phyloP scores from a whole-genome alignment of 148 eudicot genomes.

The Simmondsia chinensis region DNA sequence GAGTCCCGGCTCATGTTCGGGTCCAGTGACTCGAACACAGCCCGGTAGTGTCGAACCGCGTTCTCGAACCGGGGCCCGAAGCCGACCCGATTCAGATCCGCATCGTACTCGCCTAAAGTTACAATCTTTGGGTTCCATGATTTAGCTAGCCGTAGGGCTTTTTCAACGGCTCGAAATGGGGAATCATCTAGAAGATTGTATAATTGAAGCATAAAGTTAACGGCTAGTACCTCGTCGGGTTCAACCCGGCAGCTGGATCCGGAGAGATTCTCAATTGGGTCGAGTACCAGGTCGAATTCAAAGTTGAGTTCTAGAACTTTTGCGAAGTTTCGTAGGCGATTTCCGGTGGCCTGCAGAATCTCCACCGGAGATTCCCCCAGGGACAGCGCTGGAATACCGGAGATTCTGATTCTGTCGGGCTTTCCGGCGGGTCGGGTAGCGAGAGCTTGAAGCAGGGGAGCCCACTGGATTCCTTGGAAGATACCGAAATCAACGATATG shows the following conservation, averaged over 20 bases:
- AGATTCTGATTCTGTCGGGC: conserved; percentile 57
- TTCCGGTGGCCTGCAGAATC: conserved; percentile 53
- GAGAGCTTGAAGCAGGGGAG: conserved; percentile 75
- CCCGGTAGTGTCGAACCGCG: conserved; percentile 50
- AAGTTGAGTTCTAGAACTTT: conserved; percentile 44
- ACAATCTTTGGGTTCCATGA: conserved; percentile 57
- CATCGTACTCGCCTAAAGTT: conserved; percentile 83
- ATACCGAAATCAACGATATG: conserved; percentile 92
- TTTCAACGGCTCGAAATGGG: conserved; percentile 21
- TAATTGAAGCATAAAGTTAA: conserved; percentile 87
- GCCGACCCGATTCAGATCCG: conserved; percentile 49
- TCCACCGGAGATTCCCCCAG: conserved; percentile 40
- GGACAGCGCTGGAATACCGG: conserved; percentile 71
- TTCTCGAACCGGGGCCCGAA: conserved; percentile 44
- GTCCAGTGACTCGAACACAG: conserved; percentile 70
- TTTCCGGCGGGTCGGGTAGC: conserved; percentile 86
- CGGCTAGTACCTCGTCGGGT: conserved; percentile 58
- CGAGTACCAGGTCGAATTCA: conserved; percentile 52
- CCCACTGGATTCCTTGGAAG: conserved; percentile 93
- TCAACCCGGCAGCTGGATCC: conserved; percentile 40
- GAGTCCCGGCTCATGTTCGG: conserved; percentile 61
- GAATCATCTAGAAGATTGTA: conserved; percentile 53
- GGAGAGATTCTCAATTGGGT: conserved; percentile 37
- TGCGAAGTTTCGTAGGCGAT: conserved; percentile 70
- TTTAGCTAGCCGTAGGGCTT: conserved; percentile 56